A percentile compares a stretch with the other conserved stretches of the same genome.
Evolutionary conservation across 805 yeast genomes (phyloP).

Genomic region (Ogataea zsoltii): DNA sequence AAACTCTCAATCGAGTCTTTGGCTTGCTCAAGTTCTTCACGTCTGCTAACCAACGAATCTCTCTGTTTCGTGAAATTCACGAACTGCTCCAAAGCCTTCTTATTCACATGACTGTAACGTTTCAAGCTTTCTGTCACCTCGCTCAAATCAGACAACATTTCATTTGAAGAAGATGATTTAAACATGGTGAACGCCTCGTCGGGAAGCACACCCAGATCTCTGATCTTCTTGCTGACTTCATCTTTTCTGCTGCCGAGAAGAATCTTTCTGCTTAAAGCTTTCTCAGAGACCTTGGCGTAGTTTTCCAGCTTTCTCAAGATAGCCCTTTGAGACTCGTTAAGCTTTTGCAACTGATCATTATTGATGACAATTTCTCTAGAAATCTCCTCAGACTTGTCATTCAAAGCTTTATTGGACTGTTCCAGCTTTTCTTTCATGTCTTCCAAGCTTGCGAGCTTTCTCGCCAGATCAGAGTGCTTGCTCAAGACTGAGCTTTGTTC

Average conservation of each 20-base stretch:
- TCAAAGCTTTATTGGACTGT: constrained; percentile 30
- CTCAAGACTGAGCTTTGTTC: constrained; percentile 9
- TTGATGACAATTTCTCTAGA: constrained; percentile 34
- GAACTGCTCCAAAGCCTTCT: constrained; percentile 86
- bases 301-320: constrained; percentile 58
- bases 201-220: constrained; percentile 86
- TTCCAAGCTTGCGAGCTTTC: constrained; percentile 17
- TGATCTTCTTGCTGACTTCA: constrained; percentile 68
- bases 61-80: constrained; percentile 70
- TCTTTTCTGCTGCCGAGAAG: constrained; percentile 61
- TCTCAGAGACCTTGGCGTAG: constrained; percentile 65
- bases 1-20: constrained; percentile 71
- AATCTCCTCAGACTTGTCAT: constrained; percentile 32
- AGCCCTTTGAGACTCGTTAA: constrained; percentile 58
- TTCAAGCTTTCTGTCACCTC: constrained; percentile 57
- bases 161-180: constrained; percentile 45
- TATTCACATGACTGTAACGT: constrained; percentile 75
- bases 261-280: constrained; percentile 60
- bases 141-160: constrained; percentile 54
- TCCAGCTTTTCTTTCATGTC: constrained; percentile 25
- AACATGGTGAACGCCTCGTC: constrained; percentile 71
- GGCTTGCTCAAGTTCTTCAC: constrained; percentile 68
- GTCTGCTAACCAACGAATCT: constrained; percentile 62
- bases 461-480: constrained; percentile 19
- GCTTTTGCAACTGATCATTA: constrained; percentile 43